These are phyloP conservation scores for Asterophora lycoperdoides DNA, from an alignment of 768 basidiomycete genomes.

Conservation along the genomic window DNA sequence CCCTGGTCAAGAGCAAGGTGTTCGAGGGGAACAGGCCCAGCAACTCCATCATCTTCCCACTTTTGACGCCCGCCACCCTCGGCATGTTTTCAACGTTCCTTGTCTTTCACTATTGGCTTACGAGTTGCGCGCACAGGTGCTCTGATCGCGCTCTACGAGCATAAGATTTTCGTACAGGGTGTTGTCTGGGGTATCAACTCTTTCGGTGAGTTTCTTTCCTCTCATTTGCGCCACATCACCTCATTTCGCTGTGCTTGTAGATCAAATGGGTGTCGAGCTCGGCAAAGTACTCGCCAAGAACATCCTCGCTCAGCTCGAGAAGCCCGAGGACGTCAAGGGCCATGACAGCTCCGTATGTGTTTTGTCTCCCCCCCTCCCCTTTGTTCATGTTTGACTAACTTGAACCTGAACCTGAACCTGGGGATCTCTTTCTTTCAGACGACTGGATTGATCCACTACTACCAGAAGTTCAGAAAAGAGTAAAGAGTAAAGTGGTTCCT, in stretches of 20 bases:
- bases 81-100: slow-evolving; percentile 23
- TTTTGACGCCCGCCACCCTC: slow-evolving; percentile 84
- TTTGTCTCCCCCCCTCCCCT: background rate
- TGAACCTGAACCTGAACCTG: slow-evolving; percentile 1
- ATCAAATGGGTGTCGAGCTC: slow-evolving; percentile 99
- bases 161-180: slow-evolving; percentile 99
- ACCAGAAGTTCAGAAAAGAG: slow-evolving; percentile 84
- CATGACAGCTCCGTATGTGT: slow-evolving; percentile 79
- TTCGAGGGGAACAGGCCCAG: slow-evolving; percentile 97
- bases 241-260: slow-evolving; percentile 30
- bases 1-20: slow-evolving; percentile 93
- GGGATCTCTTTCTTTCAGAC: slow-evolving; percentile 52
- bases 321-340: slow-evolving; percentile 71
- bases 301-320: slow-evolving; percentile 85
- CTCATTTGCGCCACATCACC: background rate
- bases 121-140: slow-evolving; percentile 35
- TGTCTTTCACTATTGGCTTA: too few species aligned
- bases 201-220: slow-evolving; percentile 60
- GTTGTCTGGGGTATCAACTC: slow-evolving; percentile 99
- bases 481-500: slow-evolving; percentile 21
- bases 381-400: background rate
- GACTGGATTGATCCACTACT: slow-evolving; percentile 94
- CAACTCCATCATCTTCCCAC: slow-evolving; percentile 93
- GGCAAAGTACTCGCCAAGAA: slow-evolving; percentile 97
- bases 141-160: slow-evolving; percentile 89